Conservation (phyloP, 1,139 yeast genomes). For the Kodamaea arcana region DNA sequence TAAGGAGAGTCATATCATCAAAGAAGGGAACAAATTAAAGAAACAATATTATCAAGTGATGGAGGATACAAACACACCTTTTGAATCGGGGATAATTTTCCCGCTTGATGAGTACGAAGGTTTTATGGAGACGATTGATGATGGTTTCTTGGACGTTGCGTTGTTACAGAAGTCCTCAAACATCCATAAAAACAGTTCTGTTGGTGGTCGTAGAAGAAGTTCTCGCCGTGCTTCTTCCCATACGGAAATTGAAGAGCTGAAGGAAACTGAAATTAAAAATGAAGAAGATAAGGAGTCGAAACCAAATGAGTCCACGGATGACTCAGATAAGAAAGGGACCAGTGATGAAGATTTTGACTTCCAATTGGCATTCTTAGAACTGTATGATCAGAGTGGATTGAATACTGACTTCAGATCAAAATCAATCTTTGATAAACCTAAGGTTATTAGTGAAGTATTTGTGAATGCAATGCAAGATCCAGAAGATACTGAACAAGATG, state of each 20-base stretch:
- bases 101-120: constrained; percentile 46
- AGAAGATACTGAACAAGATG: constrained; percentile 11
- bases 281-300: constrained; percentile 7
- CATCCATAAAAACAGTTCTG: constrained; percentile 19
- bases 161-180: constrained; percentile 44
- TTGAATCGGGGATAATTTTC: constrained; percentile 23
- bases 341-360: constrained; percentile 25
- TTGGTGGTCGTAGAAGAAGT: constrained; percentile 14
- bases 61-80: constrained; percentile 20
- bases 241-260: constrained; percentile 1
- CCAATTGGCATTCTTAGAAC: constrained; percentile 29
- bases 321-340: constrained; percentile 14
- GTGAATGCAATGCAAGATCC: constrained; percentile 7
- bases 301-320: constrained; percentile 16
- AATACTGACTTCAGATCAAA: constrained; percentile 32
- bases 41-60: constrained; percentile 24
- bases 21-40: constrained; percentile 36
- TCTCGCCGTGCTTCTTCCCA: neutral
- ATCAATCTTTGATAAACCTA: constrained; percentile 32
- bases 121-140: constrained; percentile 50
- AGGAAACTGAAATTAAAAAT: constrained; percentile 2
- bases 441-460: constrained; percentile 2
- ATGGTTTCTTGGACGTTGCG: constrained; percentile 58
- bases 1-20: constrained; percentile 52
- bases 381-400: constrained; percentile 17